Evolutionary conservation across 177 flowering plant genomes (phyloP), one percentile per base, ranked within the genome.

Genomic region (Vitis hybrid): DNA sequence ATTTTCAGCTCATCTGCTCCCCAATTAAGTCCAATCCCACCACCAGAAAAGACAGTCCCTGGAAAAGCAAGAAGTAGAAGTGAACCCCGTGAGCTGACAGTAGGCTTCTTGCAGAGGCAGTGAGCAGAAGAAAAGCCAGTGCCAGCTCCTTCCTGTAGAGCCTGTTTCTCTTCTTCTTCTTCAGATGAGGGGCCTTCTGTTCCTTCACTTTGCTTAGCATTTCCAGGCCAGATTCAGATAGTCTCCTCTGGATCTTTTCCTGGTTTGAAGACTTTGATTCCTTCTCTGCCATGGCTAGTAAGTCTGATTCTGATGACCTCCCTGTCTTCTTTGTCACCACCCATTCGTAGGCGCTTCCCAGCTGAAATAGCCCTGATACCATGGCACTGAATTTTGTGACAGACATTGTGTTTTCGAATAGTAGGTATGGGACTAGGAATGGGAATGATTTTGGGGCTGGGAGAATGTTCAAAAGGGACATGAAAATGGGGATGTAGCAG

Each of bases 331-430:
- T 92, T 0, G 97, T 91, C 21, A 91, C 94, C 0, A 90, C 86
- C 97, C 97, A 91, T 63, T 91, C 97, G 65, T 91, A 90, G 1
- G 97, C 73, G 56, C 93, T 88, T 15, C 94, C 91, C 14, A 91
- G 82, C 75, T 90, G 94, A 58, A 92, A 92, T 2, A 92, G 79
- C 2, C 97, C 97, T 1, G 97, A 90, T 4, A 92, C 71, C 97
- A 90, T 90, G 74, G 95, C 97, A 62, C 81, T 89, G 90, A 92
- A 92, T 60, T 91, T 91, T 19, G 96, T 92, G 26, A 92, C 94
- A 0, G 97, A 92, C 96, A 91, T 91, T 18, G 97, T 91, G 88
- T 91, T 91, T 72, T 90, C 97, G 50, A 91, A 91, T 2, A 90
- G 79, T 2, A 91, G 89, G 72, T 90, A 91, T 1, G 96, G 97